phyloP scores from a whole-genome alignment of 2,329 filamentous ascomycete genomes.

The Periconia macrospinosa region DNA sequence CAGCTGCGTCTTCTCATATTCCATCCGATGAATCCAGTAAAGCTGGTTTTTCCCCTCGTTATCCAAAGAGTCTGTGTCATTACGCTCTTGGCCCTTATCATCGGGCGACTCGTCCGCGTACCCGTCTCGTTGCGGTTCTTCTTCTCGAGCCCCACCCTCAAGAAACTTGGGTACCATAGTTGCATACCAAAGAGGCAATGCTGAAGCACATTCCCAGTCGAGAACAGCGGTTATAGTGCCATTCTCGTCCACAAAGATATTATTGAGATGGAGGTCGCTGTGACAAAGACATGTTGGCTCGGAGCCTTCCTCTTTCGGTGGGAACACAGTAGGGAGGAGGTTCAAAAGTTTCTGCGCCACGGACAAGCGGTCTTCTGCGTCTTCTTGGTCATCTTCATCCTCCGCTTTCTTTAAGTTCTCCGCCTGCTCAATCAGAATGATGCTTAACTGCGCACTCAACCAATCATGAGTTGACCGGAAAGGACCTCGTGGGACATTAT shows the following conservation, averaged over 20 bases:
- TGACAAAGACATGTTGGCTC: conserved; percentile 9
- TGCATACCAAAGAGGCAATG: conserved; percentile 13
- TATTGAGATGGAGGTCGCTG: conserved; percentile 9
- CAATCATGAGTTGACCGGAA: conserved; percentile 9
- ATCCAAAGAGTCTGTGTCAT: conserved; percentile 2
- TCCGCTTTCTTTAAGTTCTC: conserved; percentile 1
- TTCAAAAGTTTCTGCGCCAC: conserved; percentile 4
- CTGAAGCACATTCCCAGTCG: conserved; percentile 18
- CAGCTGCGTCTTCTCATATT: conserved; percentile 13
- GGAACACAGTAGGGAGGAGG: conserved; percentile 7
- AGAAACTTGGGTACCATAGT: conserved; percentile 11
- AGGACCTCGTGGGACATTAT: conserved; percentile 8
- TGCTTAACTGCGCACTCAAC: conserved; percentile 3
- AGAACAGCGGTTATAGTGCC: conserved; percentile 11
- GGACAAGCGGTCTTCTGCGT: conserved; percentile 4
- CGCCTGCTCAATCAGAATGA: conserved; percentile 3
- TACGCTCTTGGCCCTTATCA: background rate
- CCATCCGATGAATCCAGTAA: conserved; percentile 12
- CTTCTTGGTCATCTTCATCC: conserved; percentile 14
- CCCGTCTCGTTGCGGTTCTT: background rate
- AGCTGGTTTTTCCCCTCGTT: conserved; percentile 9
- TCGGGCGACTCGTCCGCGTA: background rate
- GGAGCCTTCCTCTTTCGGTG: background rate
- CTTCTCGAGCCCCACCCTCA: conserved; percentile 6
- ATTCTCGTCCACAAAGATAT: conserved; percentile 13